Evolutionary conservation across 192 early-diverging fungal genomes (phyloP), one percentile per base, ranked within the genome.

Genomic region (Mortierella hygrophila): DNA sequence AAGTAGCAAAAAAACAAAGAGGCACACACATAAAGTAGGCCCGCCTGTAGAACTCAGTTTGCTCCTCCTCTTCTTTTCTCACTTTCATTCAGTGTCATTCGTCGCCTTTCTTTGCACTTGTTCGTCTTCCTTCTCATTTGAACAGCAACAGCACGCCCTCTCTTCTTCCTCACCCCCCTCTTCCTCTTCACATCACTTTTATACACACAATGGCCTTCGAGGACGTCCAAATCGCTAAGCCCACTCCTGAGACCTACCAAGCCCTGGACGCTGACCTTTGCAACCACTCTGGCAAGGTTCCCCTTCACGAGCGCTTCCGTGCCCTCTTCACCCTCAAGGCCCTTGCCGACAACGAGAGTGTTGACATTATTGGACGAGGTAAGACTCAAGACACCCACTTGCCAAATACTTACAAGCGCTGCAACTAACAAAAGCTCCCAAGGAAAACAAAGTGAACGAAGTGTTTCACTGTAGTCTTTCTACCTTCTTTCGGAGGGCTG

Each of bases 291-390:
- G 94, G 94, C 55, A 81, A 89, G 20, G 89, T 91, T 63, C 91
- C 96, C n/a, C 90, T 99, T 38, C 91, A 93, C 44, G 92, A 96
- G 85, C 94, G 98, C 63, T 99, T 98, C 91, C 93, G 98, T 54
- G 96, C 97, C 18, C 90, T 99, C 63, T 99, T 99, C 88, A 96
- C 96, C 38, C 93, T 99, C 69, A 98, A 98, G 90, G 91, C 92
- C 75, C 87, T 98, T 54, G 92, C 92, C 57, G 94, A 94, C 83
- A 88, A 94, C 70, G 80, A 88, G 32, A 91, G 94, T 46, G 94
- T 97, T 46, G 93, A 97, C 63, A 96, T 97, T 80, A 95, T 99
- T 81, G 93, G 92, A 82, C 90, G 95, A 87, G 95, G 94, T 94
- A 89, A 42, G 60, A 23, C 57, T n/a, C 9, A n/a, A 37, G 37